phyloP scores from a whole-genome alignment of 352 stramenopile genomes.

The Peronospora farinosa region DNA sequence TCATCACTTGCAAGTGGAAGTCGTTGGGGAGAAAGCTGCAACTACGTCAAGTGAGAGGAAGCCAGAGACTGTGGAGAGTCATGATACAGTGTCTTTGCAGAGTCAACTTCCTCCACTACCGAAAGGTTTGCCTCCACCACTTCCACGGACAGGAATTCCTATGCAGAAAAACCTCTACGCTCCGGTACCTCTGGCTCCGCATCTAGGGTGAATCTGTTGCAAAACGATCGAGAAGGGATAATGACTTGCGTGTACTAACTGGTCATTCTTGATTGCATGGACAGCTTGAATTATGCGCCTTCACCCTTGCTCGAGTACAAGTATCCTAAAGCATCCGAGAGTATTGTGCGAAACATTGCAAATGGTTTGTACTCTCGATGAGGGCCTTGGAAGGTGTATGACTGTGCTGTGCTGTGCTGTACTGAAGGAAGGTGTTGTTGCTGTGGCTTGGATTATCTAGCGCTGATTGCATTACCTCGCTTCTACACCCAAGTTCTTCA shows the following conservation, averaged over 20 bases:
- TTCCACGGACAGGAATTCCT: conserved; percentile 18
- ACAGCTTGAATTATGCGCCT: conserved; percentile 77
- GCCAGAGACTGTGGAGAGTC: conserved; percentile 1
- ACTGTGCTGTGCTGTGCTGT: background rate
- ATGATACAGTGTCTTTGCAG: background rate
- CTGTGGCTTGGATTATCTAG: conserved; percentile 22
- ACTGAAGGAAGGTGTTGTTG: conserved; percentile 1
- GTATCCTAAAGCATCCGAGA: conserved; percentile 72
- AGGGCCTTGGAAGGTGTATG: background rate
- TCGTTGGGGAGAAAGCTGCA: conserved; percentile 17
- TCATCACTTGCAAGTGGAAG: conserved; percentile 35
- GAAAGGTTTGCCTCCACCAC: conserved; percentile 28
- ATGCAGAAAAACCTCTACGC: conserved; percentile 16
- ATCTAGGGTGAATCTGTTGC: conserved; percentile 49
- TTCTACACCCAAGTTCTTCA: conserved; percentile 89
- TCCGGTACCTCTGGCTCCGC: conserved; percentile 53
- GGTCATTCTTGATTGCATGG: background rate
- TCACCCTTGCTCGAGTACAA: conserved; percentile 84
- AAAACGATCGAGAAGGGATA: background rate
- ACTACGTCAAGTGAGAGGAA: conserved; percentile 6
- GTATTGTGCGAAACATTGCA: conserved; percentile 80
- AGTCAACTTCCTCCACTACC: conserved; percentile 27
- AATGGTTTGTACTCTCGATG: conserved; percentile 48
- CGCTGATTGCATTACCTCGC: conserved; percentile 76
- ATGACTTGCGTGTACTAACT: background rate